These are phyloP conservation scores for Fusarium drepaniforme DNA, from an alignment of 2,329 filamentous ascomycete genomes.

Conservation along the genomic window DNA sequence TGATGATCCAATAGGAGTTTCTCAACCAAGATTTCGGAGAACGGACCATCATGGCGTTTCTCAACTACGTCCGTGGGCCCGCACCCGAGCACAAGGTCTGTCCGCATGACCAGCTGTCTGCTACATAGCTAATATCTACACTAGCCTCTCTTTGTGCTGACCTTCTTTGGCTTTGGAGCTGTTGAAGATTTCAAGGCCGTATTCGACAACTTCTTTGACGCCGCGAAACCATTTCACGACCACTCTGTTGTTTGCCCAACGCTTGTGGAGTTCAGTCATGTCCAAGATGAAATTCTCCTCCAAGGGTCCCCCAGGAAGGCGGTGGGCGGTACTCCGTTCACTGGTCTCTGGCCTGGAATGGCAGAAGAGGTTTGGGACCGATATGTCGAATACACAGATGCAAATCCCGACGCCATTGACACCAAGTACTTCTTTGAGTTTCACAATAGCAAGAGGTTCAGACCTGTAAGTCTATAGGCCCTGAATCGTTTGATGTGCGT, in stretches of 20 bases:
- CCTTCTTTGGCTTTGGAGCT: not conserved
- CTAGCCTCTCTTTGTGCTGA: not conserved
- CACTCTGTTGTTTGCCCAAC: not conserved
- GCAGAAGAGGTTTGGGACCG: not conserved
- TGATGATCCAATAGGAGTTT: not conserved
- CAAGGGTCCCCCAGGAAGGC: not conserved
- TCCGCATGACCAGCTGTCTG: not conserved
- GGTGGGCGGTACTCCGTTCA: not conserved
- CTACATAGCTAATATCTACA: not conserved
- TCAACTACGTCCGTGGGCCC: not conserved
- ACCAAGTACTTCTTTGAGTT: not conserved
- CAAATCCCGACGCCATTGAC: not conserved
- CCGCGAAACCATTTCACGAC: not conserved
- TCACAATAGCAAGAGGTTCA: not conserved
- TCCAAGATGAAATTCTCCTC: not conserved
- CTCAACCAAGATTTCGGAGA: not conserved
- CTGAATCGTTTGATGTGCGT: not conserved
- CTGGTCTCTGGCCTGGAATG: not conserved
- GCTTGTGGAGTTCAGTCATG: not conserved
- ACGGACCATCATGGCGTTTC: not conserved
- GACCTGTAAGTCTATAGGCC: not conserved
- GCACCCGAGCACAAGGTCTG: not conserved
- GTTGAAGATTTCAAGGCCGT: not conserved
- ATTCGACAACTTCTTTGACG: not conserved
- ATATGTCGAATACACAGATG: not conserved